phyloP scores from a whole-genome alignment of 768 basidiomycete genomes.

The Amyloporia xantha region DNA sequence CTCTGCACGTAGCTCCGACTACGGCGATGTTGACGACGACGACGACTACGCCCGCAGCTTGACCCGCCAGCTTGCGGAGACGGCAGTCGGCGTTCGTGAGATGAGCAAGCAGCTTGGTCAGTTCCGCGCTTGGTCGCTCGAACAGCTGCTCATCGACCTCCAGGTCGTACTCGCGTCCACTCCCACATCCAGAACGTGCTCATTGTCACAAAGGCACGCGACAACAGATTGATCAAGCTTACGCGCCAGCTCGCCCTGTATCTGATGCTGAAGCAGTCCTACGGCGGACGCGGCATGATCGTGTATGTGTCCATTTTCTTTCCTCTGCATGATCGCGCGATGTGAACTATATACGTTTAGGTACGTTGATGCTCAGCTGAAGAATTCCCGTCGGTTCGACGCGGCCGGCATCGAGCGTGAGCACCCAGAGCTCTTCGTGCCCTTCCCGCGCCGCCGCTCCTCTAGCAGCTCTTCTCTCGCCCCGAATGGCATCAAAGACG shows the following conservation, averaged over 20 bases:
- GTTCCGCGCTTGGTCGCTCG: conserved; percentile 17
- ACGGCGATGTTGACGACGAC: conserved; percentile 48
- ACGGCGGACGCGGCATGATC: conserved; percentile 70
- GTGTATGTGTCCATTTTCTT: conserved; percentile 56
- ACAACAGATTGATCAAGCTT: conserved; percentile 92
- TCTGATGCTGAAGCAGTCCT: conserved; percentile 81
- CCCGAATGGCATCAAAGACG: conserved; percentile 38
- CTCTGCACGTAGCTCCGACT: conserved; percentile 14
- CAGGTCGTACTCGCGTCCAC: conserved; percentile 87
- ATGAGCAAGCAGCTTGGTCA: conserved; percentile 98
- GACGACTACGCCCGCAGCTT: conserved; percentile 71
- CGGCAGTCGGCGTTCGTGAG: conserved; percentile 93
- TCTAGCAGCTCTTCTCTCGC: conserved; percentile 60
- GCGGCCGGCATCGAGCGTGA: conserved; percentile 82
- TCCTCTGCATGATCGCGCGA: conserved; percentile 5
- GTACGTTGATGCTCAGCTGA: conserved; percentile 92
- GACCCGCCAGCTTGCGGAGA: conserved; percentile 92
- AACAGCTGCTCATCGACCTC: background rate
- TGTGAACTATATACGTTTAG: conserved; percentile 31
- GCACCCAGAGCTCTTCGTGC: conserved; percentile 82
- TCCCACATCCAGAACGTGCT: conserved; percentile 90
- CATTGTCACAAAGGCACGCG: conserved; percentile 95
- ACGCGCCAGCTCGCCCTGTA: conserved; percentile 92
- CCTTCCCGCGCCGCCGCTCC: conserved; percentile 67
- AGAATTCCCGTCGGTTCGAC: conserved; percentile 87